phyloP scores from a whole-genome alignment of 2,329 filamentous ascomycete species.

The Raffaelea ambrosiae region DNA sequence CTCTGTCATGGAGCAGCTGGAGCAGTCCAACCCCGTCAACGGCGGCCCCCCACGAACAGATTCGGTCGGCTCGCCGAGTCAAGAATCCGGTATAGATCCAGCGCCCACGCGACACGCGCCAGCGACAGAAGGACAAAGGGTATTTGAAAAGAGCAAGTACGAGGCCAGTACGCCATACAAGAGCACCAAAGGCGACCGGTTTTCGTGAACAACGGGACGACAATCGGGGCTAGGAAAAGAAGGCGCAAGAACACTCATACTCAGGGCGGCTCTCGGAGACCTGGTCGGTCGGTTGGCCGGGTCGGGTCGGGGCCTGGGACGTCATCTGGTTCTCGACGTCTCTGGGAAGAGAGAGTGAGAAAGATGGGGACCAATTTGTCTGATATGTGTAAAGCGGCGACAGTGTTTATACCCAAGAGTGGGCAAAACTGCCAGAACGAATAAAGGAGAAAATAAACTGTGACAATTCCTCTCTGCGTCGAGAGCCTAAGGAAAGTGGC shows the following conservation, averaged over 20 bases:
- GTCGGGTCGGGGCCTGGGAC: too few species aligned
- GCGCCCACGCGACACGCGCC: conserved; percentile 78
- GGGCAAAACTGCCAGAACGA: too few species aligned
- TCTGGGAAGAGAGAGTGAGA: too few species aligned
- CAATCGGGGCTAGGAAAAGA: neutral
- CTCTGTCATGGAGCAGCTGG: conserved; percentile 46
- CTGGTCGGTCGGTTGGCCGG: too few species aligned
- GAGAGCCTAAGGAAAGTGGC: too few species aligned
- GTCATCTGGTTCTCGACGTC: too few species aligned
- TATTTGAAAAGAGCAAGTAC: conserved; percentile 80
- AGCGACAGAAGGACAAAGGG: conserved; percentile 56
- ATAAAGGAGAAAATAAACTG: too few species aligned
- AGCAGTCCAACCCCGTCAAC: conserved; percentile 31
- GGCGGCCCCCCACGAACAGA: conserved; percentile 50
- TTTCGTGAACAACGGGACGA: conserved; percentile 41
- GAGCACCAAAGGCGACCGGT: conserved; percentile 78
- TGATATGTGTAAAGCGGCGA: too few species aligned
- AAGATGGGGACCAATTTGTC: too few species aligned
- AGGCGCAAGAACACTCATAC: neutral
- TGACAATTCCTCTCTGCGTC: too few species aligned
- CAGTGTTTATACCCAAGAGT: too few species aligned
- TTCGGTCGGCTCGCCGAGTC: conserved; percentile 53
- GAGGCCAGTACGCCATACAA: conserved; percentile 69
- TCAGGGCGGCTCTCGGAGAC: too few species aligned
- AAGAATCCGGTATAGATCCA: conserved; percentile 69